phyloP scores from a whole-genome alignment of 371 early-diverging fungal genomes.

The Syncephalis fuscata region DNA sequence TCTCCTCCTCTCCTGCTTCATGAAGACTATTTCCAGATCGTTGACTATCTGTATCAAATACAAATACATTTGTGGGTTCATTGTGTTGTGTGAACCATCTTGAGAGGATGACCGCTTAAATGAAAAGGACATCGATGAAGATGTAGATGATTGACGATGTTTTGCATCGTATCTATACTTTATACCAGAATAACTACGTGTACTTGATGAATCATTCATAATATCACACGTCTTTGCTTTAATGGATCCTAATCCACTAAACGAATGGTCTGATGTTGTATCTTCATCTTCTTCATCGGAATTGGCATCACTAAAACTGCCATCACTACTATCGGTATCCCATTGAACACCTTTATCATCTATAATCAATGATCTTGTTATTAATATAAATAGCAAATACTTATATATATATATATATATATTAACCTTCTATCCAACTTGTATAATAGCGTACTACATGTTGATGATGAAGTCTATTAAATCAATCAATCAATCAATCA shows the following conservation, averaged over 20 bases:
- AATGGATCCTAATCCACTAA: constrained; percentile 15
- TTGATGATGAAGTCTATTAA: constrained; percentile 66
- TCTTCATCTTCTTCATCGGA: constrained; percentile 7
- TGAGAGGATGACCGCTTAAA: too few relatives aligned
- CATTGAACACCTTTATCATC: constrained; percentile 22
- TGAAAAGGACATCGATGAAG: too few relatives aligned
- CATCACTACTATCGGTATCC: constrained; percentile 24
- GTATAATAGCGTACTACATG: constrained; percentile 87
- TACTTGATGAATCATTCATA: too few relatives aligned
- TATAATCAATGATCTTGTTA: constrained; percentile 3
- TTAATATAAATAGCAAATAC: not conserved
- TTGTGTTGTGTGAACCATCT: too few relatives aligned
- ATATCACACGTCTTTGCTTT: constrained; percentile 7
- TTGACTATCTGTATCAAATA: constrained; percentile 14
- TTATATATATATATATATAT: not conserved
- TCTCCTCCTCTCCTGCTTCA: constrained; percentile 23
- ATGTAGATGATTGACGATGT: constrained; percentile 1
- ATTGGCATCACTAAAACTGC: constrained; percentile 17
- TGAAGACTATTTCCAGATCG: too few relatives aligned
- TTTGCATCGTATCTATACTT: not conserved
- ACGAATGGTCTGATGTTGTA: not conserved
- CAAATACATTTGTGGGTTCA: too few relatives aligned
- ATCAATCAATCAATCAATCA: too few relatives aligned
- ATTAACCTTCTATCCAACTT: constrained; percentile 77
- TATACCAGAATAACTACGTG: not conserved